A percentile compares a stretch with the other conserved stretches of the same genome.
These are phyloP conservation scores for Boletus eberwhitei DNA, from an alignment of 768 basidiomycete genomes.

Conservation along the genomic window DNA sequence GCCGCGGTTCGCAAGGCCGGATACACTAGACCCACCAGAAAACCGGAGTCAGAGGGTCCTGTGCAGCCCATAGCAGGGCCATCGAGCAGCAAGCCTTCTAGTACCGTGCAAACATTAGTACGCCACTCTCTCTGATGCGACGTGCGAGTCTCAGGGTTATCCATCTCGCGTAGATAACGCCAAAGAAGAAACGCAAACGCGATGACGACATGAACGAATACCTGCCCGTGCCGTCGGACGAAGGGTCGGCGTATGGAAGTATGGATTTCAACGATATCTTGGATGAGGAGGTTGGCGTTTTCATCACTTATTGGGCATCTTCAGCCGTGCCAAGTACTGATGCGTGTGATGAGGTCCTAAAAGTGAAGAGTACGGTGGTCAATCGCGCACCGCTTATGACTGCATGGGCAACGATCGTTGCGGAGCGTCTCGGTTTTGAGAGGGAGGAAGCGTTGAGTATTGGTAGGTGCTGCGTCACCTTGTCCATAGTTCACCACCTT, in stretches of 20 bases:
- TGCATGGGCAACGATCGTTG: conserved; percentile 87
- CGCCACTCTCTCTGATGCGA: conserved; percentile 2
- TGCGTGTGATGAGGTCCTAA: conserved; percentile 47
- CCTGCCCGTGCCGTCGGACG: conserved; percentile 49
- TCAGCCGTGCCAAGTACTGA: background rate
- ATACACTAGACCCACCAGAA: conserved; percentile 34
- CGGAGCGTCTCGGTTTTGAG: conserved; percentile 82
- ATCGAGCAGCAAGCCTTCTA: conserved; percentile 12
- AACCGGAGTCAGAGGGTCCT: conserved; percentile 15
- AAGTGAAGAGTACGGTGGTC: conserved; percentile 58
- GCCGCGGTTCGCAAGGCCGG: conserved; percentile 62
- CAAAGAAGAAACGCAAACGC: conserved; percentile 50
- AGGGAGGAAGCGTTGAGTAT: conserved; percentile 90
- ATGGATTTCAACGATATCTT: conserved; percentile 71
- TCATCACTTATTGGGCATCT: background rate
- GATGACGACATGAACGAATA: conserved; percentile 52
- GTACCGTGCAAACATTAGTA: conserved; percentile 33
- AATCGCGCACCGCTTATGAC: conserved; percentile 96
- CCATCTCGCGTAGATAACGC: conserved; percentile 36
- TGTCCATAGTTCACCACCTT: background rate
- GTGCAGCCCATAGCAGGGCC: conserved; percentile 1
- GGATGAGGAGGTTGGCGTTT: conserved; percentile 60
- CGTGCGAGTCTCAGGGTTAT: background rate
- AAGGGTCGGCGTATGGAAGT: conserved; percentile 48
- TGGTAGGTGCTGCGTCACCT: conserved; percentile 44